Evolutionary conservation across 495 filamentous ascomycete genomes (phyloP), one percentile per base, ranked within the genome.

Genomic region (Sphaerosporella brunnea): DNA sequence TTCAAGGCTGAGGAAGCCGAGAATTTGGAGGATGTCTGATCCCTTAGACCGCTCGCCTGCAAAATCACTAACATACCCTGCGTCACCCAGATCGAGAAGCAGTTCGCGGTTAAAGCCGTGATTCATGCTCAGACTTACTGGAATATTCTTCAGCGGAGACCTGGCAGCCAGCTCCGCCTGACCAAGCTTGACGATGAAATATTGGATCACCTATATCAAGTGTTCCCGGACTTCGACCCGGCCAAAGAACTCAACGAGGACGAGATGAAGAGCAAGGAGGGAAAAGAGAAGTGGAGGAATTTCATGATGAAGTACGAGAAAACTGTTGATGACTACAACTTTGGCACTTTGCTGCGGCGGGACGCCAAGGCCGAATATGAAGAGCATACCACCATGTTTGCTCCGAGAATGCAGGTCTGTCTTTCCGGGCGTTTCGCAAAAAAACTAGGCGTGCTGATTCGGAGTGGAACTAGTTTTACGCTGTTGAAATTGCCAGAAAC

Each of bases 61-160:
- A n/a, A n/a, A n/a, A n/a, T 26, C 41, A 26, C 41, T 44, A 44
- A 44, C 41, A 15, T 20, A 13, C 28, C n/a, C n/a, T n/a, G n/a
- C 28, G 58, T 45, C 26, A 23, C 7, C 42, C 50, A 97, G 84
- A 94, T 97, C 62, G 90, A 99, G 74, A 95, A 94, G 72, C 92
- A 96, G 65, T 99, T 99, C 58, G 90, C 92, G 26, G 90, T 99
- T 55, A 96, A 96, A 72, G 84, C 77, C 38, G 92, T 99, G 10
- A 82, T 93, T 64, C 90, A 96, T 63, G 80, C 96, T 67, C 74
- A 79, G 62, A 95, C 87, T 38, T 99, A 95, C 71, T 99, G 88
- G 88, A 66, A 77, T 19, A 92, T 99, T 55, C 79, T 99, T 53
- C 80, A 96, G 65, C 83, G 80, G 62, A 73, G 87, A 50, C 80